Evolutionary conservation across 1,139 yeast species (phyloP), one percentile per base, ranked within the genome.

Genomic region (Zygotorulaspora mrakii): DNA sequence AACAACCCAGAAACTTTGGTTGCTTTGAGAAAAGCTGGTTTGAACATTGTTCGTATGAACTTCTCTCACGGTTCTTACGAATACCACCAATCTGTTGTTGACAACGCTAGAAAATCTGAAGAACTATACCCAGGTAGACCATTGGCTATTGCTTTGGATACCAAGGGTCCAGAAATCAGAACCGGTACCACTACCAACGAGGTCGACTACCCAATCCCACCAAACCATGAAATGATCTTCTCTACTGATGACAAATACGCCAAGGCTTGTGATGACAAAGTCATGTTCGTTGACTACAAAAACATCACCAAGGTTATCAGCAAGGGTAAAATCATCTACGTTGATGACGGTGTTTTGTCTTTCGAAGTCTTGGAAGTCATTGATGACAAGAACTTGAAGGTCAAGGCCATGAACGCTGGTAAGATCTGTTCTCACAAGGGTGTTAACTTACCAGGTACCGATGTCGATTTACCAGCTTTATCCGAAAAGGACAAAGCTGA

Each of bases 131-230:
- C 85, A 52, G 97, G 97, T 59, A 85, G 97, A 74, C 98, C 97
- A 41, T 76, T 91, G 62, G 97, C 96, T 50, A 88, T 91, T 69
- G 99, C 99, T 53, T 79, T 91, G 61, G 99, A 91, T 70, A 94
- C 98, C 67, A 94, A 91, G 78, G 99, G 99, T 56, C 98, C 99
- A 52, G 98, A 94, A 74, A 91, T 91, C 71, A 86, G 98, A 77
- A 89, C 98, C 42, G 98, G 99, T 70, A 80, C 87, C 67, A 94
- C 98, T 55, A 65, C 71, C 47, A 85, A 76, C 57, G 84, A 76
- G 46, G 69, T 71, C 50, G 98, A 91, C 66, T 86, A 68, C 70
- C 84, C 95, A 60, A 83, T 94, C 61, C 70, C 76, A 30, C 76
- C 94, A 43, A 81, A 81, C 69, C 96, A 88, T 67, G 89, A 84